A percentile compares a stretch with the other conserved stretches of the same genome.
Evolutionary conservation across 2,329 filamentous ascomycete species (phyloP).

Genomic region (Arthrobotrys conoides): DNA sequence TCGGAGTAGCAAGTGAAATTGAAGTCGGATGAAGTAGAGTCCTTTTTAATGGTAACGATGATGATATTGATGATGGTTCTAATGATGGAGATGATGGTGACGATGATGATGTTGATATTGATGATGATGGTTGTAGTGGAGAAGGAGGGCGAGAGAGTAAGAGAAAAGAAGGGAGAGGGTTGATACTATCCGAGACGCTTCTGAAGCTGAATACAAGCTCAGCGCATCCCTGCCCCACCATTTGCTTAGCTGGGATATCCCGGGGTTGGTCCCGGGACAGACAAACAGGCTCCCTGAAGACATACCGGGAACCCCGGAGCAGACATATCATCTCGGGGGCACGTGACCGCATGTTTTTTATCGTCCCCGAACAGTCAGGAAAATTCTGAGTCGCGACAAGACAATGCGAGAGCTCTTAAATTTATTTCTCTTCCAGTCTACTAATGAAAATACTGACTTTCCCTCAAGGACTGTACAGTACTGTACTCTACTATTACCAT

Average conservation of each 20-base stretch:
- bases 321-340: too few species aligned
- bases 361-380: neutral
- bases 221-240: slow-evolving; percentile 14
- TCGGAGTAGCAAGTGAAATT: neutral
- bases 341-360: slow-evolving; percentile 1
- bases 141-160: neutral
- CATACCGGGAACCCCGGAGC: neutral
- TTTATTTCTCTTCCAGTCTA: too few species aligned
- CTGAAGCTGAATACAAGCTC: slow-evolving; percentile 45
- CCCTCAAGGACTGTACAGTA: too few species aligned
- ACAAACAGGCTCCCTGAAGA: too few species aligned
- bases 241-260: neutral
- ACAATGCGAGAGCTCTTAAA: neutral
- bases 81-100: slow-evolving; percentile 12
- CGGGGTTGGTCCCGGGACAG: neutral
- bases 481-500: too few species aligned
- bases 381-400: slow-evolving; percentile 12
- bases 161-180: neutral
- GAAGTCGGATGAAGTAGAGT: neutral
- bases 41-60: neutral
- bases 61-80: slow-evolving; percentile 7
- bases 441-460: too few species aligned
- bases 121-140: neutral
- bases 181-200: slow-evolving; percentile 21
- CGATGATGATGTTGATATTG: slow-evolving; percentile 1